Evolutionary conservation across 306 rosid species (phyloP), one percentile per base, ranked within the genome.

Genomic region (Lathyrus aphaca): DNA sequence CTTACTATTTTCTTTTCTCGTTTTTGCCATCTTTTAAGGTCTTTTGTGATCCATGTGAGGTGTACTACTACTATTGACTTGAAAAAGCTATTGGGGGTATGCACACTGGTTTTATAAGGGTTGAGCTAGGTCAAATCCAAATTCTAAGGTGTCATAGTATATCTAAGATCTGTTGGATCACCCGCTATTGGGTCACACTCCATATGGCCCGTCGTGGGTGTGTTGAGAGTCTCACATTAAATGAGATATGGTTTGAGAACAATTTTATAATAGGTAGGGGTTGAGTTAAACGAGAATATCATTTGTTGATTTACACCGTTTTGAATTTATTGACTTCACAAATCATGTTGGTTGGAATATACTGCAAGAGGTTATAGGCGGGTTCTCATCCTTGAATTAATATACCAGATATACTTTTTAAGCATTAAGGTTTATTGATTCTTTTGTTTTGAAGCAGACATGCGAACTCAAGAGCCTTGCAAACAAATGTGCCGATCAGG

Each of bases 401-500:
- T 62, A 42, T 62, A 64, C 72, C 49, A 2, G 16, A n/a, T 42
- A 35, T 39, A 65, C 42, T 5, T 42, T 66, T 72, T 67, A 54
- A 30, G 18, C 64, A 45, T 69, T 37, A 57, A 64, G 74, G 60
- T 58, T 72, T 69, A 50, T 64, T 71, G 29, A 76, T 48, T 77
- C 64, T 63, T 66, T 61, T 71, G 35, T 79, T 68, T 57, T 82
- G 77, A 64, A 17, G 78, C 83, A 94, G 97, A 84, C 78, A 63
- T 73, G 62, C 3, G 92, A 88, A 77, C 75, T 71, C 23, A 80
- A 69, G 81, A 76, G 76, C 86, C 86, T 88, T 60, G 80, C 70
- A 30, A 79, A 79, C 78, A 83, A 80, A 68, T 88, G 92, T 79
- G 89, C 81, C 11, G 91, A 84, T 67, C 97, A 88, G 72, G 66